Base-by-base conservation (phyloP, 1,139 yeast genomes). In the Pichiaceae sp. region DNA sequence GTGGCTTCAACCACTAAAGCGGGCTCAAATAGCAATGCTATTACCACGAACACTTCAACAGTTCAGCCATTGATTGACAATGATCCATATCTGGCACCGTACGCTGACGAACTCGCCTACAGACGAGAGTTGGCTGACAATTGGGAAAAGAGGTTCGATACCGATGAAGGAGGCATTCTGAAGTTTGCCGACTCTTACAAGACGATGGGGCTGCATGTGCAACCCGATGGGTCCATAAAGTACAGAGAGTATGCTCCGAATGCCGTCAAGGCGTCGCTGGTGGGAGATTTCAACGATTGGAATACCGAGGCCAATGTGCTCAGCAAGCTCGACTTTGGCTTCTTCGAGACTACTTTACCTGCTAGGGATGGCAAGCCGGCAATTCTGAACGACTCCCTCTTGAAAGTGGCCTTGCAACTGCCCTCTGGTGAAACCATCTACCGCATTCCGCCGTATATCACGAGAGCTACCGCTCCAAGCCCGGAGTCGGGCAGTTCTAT, bases 261-360 rank as follows among this genome's bases (percentile, higher is more conserved):
- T 52, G 97, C 95, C 2, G 54, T 54, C 6, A 65, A 59, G 34
- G 96, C 94, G 1, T 70, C 76, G 35, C 58, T 91, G 26, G 79
- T 85, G 39, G 98, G 98, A 9, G 97, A 89, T 39, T 91, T 91
- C 67, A 91, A 89, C 58, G 54, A 68, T 43, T 91, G 98, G 98
- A 64, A 79, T 48, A 64, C 71, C 21, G 61, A 62, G 5, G 49
- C 72, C n/a, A 77, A 81, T 52, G 66, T 66, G 37, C 66, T 89
- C 72, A 46, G 42, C 7, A 67, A 63, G 45, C 77, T 70, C 41
- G 69, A 72, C 29, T 86, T 60, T 53, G 96, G 96, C 1, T 72
- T 75, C 37, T 91, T 94, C 75, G 52, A 63, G 21, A 62, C 63
- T 2, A 57, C 89, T 18, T 74, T 75, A 1, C 69, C 83, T 3